A percentile compares a stretch with the other conserved stretches of the same genome.
phyloP scores from a whole-genome alignment of 208 protist species.

The Acanthamoeba sp. region DNA sequence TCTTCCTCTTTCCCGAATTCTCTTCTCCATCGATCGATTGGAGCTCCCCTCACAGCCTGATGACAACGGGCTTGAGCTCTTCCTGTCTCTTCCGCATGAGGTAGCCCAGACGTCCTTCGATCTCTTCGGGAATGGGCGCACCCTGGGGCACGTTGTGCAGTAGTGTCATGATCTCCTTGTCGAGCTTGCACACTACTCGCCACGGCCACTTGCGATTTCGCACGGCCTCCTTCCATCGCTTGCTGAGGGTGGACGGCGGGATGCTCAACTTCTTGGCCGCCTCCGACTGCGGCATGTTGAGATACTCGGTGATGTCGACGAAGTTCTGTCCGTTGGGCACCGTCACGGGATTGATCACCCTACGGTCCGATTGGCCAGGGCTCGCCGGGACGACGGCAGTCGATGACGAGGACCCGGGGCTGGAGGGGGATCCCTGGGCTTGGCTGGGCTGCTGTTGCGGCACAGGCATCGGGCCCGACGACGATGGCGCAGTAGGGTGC shows the following conservation, averaged over 20 bases:
- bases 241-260: conserved; percentile 84
- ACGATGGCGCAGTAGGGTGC: not conserved
- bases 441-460: not conserved
- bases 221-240: conserved; percentile 86
- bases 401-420: not conserved
- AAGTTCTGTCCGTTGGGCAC: conserved; percentile 76
- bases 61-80: conserved; percentile 82
- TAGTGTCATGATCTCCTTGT: conserved; percentile 86
- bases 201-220: conserved; percentile 85
- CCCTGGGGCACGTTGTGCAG: conserved; percentile 84
- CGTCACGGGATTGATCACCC: conserved; percentile 68
- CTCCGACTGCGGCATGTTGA: conserved; percentile 82
- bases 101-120: conserved; percentile 75
- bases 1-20: not conserved
- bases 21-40: not conserved
- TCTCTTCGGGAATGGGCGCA: conserved; percentile 65
- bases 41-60: conserved; percentile 73
- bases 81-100: conserved; percentile 80
- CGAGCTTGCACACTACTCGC: conserved; percentile 80
- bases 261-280: conserved; percentile 84
- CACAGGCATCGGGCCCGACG: not conserved
- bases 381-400: conserved; percentile 21
- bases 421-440: not conserved
- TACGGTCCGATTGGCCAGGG: conserved; percentile 27
- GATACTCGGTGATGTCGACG: conserved; percentile 85